Base-by-base conservation (phyloP, 345 rosid genomes). In the Adansonia digitata region DNA sequence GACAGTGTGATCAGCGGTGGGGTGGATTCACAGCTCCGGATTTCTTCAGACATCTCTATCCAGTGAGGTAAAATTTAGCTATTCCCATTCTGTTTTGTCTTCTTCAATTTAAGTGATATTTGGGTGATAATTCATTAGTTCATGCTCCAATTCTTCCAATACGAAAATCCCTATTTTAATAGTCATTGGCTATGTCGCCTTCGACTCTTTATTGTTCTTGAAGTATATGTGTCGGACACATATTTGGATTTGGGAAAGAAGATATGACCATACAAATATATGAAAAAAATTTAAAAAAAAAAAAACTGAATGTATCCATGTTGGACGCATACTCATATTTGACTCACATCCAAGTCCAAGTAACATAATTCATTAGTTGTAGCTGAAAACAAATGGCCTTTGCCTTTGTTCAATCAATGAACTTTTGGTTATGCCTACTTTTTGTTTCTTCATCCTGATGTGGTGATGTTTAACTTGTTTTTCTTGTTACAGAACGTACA, bases 1-100 rank as follows among this genome's bases (percentile, higher is more conserved):
- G 90, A 96, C 75, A 74, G 85, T 29, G 87, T 93, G 40, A 68
- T 91, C 78, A 93, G 99, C 66, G 99, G 99, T 49, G 99, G 99
- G 51, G 94, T 78, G 52, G 98, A 96, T 79, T 79, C 90, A 11
- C 90, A 89, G 82, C 93, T 96, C 75, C 78, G 89, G 66, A 86
- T 96, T 35, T 89, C 91, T 65, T 84, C 97, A 0, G 97, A 81
- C 49, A 78, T 89, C 46, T 68, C 88, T 59, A 81, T 91, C 64
- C 76, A 77, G 53, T 92, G 85, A 88, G 87, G 89, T 87, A 71
- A 61, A 76, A 22, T 69, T 61, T 55, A 49, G 39, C 26, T 37
- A 24, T 48, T 22, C 29, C 18, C 31, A n/a, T 39, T 64, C 26
- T 10, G 48, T 48, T 39, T 64, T 64, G 9, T 39, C 29, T 64